These are phyloP conservation scores for Pichia sp. DNA, from an alignment of 1,139 yeast genomes.

Conservation along the genomic window DNA sequence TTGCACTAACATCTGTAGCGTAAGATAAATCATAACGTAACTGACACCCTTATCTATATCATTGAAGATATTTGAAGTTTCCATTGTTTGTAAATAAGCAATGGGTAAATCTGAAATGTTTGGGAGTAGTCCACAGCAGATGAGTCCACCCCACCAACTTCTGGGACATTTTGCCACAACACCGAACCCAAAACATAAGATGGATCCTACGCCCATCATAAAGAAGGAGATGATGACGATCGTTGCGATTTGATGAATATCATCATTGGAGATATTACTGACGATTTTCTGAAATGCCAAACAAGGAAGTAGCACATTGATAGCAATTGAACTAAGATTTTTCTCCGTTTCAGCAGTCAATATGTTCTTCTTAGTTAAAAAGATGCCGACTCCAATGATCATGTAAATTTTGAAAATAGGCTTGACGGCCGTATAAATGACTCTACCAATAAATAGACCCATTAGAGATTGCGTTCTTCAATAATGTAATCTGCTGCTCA, in stretches of 20 bases:
- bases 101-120: slow-evolving; percentile 81
- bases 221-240: slow-evolving; percentile 61
- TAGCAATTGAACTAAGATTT: slow-evolving; percentile 65
- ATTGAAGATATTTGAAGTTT: slow-evolving; percentile 45
- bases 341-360: slow-evolving; percentile 69
- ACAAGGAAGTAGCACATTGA: slow-evolving; percentile 70
- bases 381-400: slow-evolving; percentile 63
- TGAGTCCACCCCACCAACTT: slow-evolving; percentile 71
- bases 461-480: no score
- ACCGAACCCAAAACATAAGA: slow-evolving; percentile 16
- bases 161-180: slow-evolving; percentile 38
- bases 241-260: slow-evolving; percentile 69
- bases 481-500: no score
- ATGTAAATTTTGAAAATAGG: slow-evolving; percentile 83
- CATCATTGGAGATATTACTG: slow-evolving; percentile 56
- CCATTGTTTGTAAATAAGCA: slow-evolving; percentile 77
- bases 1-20: slow-evolving; percentile 61
- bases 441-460: slow-evolving; percentile 42
- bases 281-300: slow-evolving; percentile 74
- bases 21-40: slow-evolving; percentile 71
- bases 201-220: slow-evolving; percentile 31
- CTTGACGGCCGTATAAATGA: slow-evolving; percentile 74
- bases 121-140: slow-evolving; percentile 75
- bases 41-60: slow-evolving; percentile 80
- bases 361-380: slow-evolving; percentile 58